phyloP scores from a whole-genome alignment of 169 alveolate genomes.

The Ichthyophthirius multifiliis region DNA sequence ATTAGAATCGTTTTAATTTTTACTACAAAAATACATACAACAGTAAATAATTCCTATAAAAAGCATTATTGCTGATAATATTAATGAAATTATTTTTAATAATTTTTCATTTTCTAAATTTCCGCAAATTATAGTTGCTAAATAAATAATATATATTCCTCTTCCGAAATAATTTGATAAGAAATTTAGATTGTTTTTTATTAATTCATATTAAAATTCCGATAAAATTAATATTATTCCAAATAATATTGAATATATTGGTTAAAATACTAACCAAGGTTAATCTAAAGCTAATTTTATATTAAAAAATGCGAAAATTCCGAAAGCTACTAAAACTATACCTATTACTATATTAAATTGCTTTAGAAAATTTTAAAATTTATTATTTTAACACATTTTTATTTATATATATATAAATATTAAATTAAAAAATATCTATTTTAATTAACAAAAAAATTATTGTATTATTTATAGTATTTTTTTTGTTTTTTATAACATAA shows the following conservation, averaged over 20 bases:
- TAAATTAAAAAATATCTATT: too few relatives aligned
- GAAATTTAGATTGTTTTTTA: background rate
- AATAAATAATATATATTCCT: background rate
- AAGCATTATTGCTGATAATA: too few relatives aligned
- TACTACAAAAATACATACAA: too few relatives aligned
- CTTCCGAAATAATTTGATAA: background rate
- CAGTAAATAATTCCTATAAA: too few relatives aligned
- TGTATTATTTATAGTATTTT: too few relatives aligned
- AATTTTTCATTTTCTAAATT: background rate
- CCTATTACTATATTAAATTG: background rate
- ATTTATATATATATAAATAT: too few relatives aligned
- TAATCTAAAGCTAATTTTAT: background rate
- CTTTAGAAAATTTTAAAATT: too few relatives aligned
- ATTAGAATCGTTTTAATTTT: too few relatives aligned
- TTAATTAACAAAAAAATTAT: too few relatives aligned
- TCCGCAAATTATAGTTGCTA: background rate
- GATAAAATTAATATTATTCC: background rate
- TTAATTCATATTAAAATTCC: background rate
- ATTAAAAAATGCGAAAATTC: background rate
- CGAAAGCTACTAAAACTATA: background rate
- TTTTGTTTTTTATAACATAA: too few relatives aligned
- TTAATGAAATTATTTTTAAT: background rate
- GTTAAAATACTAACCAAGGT: background rate
- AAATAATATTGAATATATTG: background rate
- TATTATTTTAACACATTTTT: too few relatives aligned